These are phyloP conservation scores for Cyclotella atomus DNA, from an alignment of 108 stramenopile genomes.

Conservation along the genomic window DNA sequence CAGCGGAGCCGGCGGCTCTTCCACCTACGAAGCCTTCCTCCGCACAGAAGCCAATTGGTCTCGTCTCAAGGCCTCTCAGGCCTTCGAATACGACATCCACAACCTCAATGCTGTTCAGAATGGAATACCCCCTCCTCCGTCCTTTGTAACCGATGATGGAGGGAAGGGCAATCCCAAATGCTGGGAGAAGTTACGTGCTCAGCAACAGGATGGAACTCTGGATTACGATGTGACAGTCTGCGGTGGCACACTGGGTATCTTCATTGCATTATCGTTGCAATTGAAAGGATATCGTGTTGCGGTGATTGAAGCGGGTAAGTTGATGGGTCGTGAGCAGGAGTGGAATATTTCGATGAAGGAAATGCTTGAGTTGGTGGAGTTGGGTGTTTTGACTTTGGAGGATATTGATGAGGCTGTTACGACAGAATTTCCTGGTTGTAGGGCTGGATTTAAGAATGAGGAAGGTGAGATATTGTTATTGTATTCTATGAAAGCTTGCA, in stretches of 20 bases:
- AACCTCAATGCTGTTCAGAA: conserved; percentile 37
- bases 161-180: conserved; percentile 64
- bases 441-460: conserved; percentile 41
- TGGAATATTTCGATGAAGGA: conserved; percentile 95
- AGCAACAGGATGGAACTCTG: conserved; percentile 34
- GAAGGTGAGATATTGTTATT: conserved; percentile 20
- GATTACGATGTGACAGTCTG: conserved; percentile 89
- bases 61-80: conserved; percentile 57
- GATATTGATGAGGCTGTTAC: conserved; percentile 80
- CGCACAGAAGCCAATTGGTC: conserved; percentile 77
- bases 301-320: conserved; percentile 84
- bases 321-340: conserved; percentile 90
- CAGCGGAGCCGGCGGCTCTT: conserved; percentile 77
- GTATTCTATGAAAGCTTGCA: no score
- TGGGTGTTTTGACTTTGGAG: conserved; percentile 77
- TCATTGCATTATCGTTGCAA: conserved; percentile 87
- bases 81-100: conserved; percentile 62
- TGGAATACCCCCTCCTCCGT: conserved; percentile 46
- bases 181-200: conserved; percentile 68
- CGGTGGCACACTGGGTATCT: conserved; percentile 94
- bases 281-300: conserved; percentile 69
- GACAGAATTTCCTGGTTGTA: conserved; percentile 81
- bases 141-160: conserved; percentile 76
- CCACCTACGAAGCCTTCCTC: conserved; percentile 72
- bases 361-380: conserved; percentile 72